Evolutionary conservation across 495 filamentous ascomycete species (phyloP), one percentile per base, ranked within the genome.

Genomic region (Penicillium roqueforti): DNA sequence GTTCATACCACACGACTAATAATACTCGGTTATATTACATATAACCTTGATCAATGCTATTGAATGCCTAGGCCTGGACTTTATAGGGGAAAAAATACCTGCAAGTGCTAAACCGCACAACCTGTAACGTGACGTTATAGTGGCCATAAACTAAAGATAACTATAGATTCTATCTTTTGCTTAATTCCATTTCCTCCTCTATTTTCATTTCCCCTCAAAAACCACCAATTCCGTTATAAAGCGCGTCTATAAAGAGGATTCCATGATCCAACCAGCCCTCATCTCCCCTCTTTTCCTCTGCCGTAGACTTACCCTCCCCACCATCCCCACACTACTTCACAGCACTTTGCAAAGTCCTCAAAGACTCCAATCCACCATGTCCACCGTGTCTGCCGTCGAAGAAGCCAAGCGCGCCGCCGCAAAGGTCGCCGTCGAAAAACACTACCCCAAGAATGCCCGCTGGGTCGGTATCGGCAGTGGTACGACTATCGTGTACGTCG

Each of bases 391-490:
- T 29, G 62, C 58, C 47, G 56, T 65, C 41, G 95, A 98, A 75
- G 73, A 75, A 11, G 87, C 93, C 49, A 98, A 98, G 76, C 83
- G 84, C 47, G 80, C 81, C 14, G 93, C 93, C 60, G 92, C 92
- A 44, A 82, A 76, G 68, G 81, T 84, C 53, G 95, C 93, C 49
- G 92, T 98, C 18, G 73, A 80, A 10, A 91, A 93, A 54, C 83
- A 97, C 77, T 92, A 96, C 72, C 76, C 81, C 39, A 75, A 84
- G 44, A 60, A 77, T 48, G 86, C 85, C 65, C 81, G 77, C 49
- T 87, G 85, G 67, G 82, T 97, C 58, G 93, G 93, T 58, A 97
- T 98, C 70, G 93, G 93, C 50, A 92, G 87, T 52, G 93, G 93
- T 53, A 91, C 85, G 48, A 98, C 93, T 1, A 90, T 98, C 31